Base-by-base conservation (phyloP, 2,329 filamentous ascomycete genomes). In the Cladosporium phlei region DNA sequence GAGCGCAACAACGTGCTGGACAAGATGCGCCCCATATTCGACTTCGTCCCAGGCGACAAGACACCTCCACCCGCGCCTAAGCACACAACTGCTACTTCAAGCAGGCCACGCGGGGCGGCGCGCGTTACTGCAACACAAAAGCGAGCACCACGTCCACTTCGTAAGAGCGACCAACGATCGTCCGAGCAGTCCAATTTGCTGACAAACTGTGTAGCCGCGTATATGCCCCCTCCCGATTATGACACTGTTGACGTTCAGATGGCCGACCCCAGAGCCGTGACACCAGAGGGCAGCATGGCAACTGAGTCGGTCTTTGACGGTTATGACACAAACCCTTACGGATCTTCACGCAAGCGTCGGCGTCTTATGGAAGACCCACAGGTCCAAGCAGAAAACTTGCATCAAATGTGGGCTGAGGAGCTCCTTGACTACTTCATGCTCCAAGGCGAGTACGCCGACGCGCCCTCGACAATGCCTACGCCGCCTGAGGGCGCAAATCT, bases 381-480 rank as follows among this genome's bases (percentile, higher is more conserved):
- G 65, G 74, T 73, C 10, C 65, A 76, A 51, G 82, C 80, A 6
- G 87, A 94, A 54, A 86, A 90, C 62, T 85, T 93, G 56, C 90
- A 97, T 65, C 84, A 87, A 21, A 75, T 95, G 19, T 98, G 95
- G 68, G 88, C 89, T 12, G 93, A 98, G 55, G 87, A 93, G 58
- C 77, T 98, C 20, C 75, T 98, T 27, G 93, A 98, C 66, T 98
- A 97, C 69, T 98, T 97, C 61, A 84, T 97, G 69, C 82, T 91
- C 34, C 55, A 59, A 33, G 62, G 63, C 46, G 57, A 57, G 21
- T 57, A 57, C 5, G 48, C 55, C 17, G 84, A 88, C 55, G 85
- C 87, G 52, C 81, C 83, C 49, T 60, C 80, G 70, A 66, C 70
- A 32, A 73, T 76, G n/a, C 90, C 89, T 1, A 81, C 88, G 51